These are phyloP conservation scores for Grosmannia clavigera DNA, from an alignment of 2,329 filamentous ascomycete genomes.

Conservation along the genomic window DNA sequence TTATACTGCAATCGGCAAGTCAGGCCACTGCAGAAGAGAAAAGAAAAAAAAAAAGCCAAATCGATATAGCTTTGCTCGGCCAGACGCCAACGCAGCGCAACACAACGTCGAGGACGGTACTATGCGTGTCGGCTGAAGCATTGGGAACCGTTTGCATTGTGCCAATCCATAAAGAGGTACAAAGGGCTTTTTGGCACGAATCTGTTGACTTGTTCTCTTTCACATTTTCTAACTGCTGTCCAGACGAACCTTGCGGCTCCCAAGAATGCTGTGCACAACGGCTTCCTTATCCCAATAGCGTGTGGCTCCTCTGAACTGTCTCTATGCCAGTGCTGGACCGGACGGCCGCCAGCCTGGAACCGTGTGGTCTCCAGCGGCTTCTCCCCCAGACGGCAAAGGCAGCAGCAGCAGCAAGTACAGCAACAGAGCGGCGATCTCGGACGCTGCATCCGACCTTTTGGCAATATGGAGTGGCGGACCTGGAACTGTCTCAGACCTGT, in stretches of 20 bases:
- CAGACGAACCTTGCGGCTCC: not conserved
- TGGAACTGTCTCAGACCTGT: conserved; percentile 30
- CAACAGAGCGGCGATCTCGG: conserved; percentile 20
- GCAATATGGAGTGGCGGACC: conserved; percentile 38
- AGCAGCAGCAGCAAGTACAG: conserved; percentile 13
- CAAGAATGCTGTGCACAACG: not conserved
- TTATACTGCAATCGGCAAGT: not conserved
- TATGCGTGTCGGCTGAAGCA: no score
- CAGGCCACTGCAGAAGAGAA: not conserved
- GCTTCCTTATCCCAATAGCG: not conserved
- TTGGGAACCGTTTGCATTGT: no score
- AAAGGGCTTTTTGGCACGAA: no score
- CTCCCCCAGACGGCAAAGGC: conserved; percentile 26
- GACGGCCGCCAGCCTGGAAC: conserved; percentile 43
- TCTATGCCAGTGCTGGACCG: conserved; percentile 41
- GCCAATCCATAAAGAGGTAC: no score
- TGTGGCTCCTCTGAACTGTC: not conserved
- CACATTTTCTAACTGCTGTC: not conserved
- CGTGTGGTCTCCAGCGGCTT: conserved; percentile 40
- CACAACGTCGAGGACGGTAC: not conserved
- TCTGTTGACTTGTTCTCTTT: no score
- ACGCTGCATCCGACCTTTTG: conserved; percentile 39
- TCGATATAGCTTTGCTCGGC: not conserved
- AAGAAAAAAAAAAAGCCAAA: not conserved
- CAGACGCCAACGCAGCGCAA: not conserved